These are phyloP conservation scores for Verticillium zaregamsianum DNA, from an alignment of 2,329 filamentous ascomycete genomes.

Conservation along the genomic window DNA sequence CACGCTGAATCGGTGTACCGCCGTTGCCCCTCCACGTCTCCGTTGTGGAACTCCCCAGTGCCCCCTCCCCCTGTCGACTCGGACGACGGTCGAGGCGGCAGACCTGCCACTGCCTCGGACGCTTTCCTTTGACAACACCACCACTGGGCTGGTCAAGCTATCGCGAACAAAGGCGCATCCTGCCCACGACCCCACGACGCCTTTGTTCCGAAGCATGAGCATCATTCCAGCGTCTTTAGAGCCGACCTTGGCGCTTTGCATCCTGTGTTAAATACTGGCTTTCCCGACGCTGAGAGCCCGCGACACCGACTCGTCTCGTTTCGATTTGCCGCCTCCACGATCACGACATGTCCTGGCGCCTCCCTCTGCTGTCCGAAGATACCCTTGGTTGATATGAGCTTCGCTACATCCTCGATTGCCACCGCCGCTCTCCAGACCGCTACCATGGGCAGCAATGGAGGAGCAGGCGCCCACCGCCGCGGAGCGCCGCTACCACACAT, in stretches of 20 bases:
- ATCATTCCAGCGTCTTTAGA: background rate
- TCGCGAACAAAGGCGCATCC: background rate
- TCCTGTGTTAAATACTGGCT: background rate
- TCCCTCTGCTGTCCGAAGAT: background rate
- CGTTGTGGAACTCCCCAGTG: background rate
- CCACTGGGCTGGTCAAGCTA: background rate
- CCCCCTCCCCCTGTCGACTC: background rate
- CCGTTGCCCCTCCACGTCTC: background rate
- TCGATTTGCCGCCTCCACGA: background rate
- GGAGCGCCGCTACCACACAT: constrained; percentile 45
- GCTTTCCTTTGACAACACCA: background rate
- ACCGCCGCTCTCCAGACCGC: background rate
- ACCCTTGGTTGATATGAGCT: background rate
- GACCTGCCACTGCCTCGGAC: background rate
- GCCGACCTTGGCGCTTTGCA: background rate
- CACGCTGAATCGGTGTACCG: background rate
- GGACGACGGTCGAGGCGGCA: background rate
- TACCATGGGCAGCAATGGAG: background rate
- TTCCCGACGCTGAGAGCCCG: background rate
- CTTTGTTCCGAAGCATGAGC: background rate
- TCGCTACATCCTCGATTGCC: background rate
- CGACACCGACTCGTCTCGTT: background rate
- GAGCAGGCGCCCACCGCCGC: constrained; percentile 13
- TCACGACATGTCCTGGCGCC: background rate
- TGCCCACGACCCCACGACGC: background rate